phyloP scores from a whole-genome alignment of 179 eudicot species.

The Patellifolia procumbens region DNA sequence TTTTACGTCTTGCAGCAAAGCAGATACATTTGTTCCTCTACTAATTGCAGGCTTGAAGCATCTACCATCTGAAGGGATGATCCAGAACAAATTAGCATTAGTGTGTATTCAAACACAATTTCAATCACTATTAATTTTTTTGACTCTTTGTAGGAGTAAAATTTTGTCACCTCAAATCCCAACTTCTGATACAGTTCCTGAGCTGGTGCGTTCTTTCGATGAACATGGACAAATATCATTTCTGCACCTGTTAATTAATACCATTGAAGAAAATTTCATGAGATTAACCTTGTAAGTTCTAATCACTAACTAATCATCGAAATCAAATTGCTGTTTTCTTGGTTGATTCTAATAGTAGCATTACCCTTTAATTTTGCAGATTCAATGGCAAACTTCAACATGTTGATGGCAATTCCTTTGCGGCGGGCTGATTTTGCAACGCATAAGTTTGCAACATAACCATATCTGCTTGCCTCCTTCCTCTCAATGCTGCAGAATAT shows the following conservation, averaged over 20 bases:
- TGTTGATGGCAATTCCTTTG: slow-evolving; percentile 71
- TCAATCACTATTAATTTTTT: not conserved
- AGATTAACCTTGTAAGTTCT: too few species aligned
- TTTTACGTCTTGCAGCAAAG: slow-evolving; percentile 33
- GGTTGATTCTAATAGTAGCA: not conserved
- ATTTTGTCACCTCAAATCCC: slow-evolving; percentile 63
- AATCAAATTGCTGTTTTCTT: not conserved
- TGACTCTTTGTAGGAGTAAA: not conserved
- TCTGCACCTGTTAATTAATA: slow-evolving; percentile 53
- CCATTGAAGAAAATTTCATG: not conserved
- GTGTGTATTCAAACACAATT: not conserved
- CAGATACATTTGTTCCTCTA: slow-evolving; percentile 43
- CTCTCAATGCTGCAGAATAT: slow-evolving; percentile 37
- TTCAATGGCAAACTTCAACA: slow-evolving; percentile 64
- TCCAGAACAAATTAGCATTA: not conserved
- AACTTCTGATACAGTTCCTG: slow-evolving; percentile 59
- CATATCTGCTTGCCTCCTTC: slow-evolving; percentile 43
- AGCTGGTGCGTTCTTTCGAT: slow-evolving; percentile 59
- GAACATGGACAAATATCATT: slow-evolving; percentile 66
- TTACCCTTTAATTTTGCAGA: slow-evolving; percentile 61
- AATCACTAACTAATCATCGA: not conserved
- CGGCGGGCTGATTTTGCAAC: slow-evolving; percentile 77
- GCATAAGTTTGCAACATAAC: slow-evolving; percentile 67
- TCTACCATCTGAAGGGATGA: slow-evolving; percentile 40
- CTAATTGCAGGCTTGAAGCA: slow-evolving; percentile 32